Evolutionary conservation across 139 green algal genomes (phyloP).

Genomic region (Dunaliella sp.): DNA sequence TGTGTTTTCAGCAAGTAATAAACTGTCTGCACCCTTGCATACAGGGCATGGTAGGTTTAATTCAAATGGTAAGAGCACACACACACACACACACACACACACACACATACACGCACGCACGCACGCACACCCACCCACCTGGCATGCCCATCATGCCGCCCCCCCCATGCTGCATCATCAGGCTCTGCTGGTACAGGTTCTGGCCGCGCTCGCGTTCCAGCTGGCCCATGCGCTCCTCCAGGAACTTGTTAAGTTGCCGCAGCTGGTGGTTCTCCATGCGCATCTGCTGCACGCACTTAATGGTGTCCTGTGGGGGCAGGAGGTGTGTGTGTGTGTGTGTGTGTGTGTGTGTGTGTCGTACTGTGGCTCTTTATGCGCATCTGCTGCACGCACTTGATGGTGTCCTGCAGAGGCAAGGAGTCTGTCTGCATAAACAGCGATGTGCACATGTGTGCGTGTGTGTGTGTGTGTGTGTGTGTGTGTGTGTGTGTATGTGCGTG

Average conservation of each 20-base stretch:
- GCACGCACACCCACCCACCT: background rate
- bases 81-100: background rate
- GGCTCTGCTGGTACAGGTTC: conserved; percentile 55
- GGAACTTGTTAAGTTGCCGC: conserved; percentile 72
- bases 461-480: background rate
- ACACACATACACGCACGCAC: background rate
- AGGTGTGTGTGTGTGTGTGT: no score
- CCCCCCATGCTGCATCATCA: conserved; percentile 36
- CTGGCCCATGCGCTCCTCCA: conserved; percentile 64
- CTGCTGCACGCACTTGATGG: conserved; percentile 62
- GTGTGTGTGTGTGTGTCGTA: no score
- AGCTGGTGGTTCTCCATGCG: conserved; percentile 67
- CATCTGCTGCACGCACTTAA: conserved; percentile 62
- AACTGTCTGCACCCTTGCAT: no score
- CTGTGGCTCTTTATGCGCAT: conserved; percentile 57
- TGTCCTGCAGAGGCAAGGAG: conserved; percentile 63
- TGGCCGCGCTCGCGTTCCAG: conserved; percentile 55
- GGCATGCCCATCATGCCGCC: conserved; percentile 3
- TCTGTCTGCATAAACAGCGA: no score
- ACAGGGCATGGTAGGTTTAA: no score
- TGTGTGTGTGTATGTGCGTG: background rate
- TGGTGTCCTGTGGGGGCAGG: conserved; percentile 60
- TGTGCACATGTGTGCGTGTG: background rate
- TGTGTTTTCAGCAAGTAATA: no score
- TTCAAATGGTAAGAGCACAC: background rate